Percentiles rank a stretch among this genome's conserved stretches.
phyloP scores from a whole-genome alignment of 768 basidiomycete genomes.

The Trametes villosa region DNA sequence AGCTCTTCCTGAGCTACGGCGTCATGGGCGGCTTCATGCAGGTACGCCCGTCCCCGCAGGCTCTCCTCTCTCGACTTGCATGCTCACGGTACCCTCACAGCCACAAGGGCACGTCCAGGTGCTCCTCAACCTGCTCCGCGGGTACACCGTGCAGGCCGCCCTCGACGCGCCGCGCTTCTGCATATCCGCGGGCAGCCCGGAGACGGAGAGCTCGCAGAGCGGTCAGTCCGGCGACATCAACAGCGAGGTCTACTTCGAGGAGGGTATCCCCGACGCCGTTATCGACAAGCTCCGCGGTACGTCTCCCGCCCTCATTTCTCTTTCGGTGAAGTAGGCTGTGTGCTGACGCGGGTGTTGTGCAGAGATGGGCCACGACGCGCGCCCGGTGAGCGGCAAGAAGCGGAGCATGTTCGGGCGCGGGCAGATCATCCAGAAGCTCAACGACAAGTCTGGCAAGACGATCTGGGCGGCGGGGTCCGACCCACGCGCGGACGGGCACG shows the following conservation, averaged over 20 bases:
- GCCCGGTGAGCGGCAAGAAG: constrained; percentile 59
- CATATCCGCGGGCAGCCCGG: constrained; percentile 83
- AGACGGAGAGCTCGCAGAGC: constrained; percentile 50
- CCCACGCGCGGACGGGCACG: constrained; percentile 86
- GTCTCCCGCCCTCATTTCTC: constrained; percentile 22
- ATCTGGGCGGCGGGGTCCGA: constrained; percentile 98
- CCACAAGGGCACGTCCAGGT: constrained; percentile 98
- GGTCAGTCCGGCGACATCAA: constrained; percentile 67
- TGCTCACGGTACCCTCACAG: constrained; percentile 38
- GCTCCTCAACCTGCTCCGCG: constrained; percentile 85
- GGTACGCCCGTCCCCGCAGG: no score
- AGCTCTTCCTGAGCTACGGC: constrained; percentile 87
- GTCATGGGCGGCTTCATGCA: constrained; percentile 96
- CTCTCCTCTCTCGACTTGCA: no score
- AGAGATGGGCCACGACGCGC: constrained; percentile 92
- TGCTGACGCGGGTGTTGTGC: constrained; percentile 1
- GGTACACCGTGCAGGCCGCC: constrained; percentile 85
- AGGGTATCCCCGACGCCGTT: constrained; percentile 67
- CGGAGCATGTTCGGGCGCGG: constrained; percentile 79
- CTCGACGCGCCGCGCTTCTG: constrained; percentile 96
- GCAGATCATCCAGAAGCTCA: constrained; percentile 85
- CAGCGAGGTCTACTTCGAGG: constrained; percentile 89
- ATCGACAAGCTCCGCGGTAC: constrained; percentile 70
- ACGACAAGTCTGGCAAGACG: constrained; percentile 63
- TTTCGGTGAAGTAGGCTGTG: no score